Conservation (phyloP, 2,329 filamentous ascomycete genomes). For the Dactylellina cionopaga region DNA sequence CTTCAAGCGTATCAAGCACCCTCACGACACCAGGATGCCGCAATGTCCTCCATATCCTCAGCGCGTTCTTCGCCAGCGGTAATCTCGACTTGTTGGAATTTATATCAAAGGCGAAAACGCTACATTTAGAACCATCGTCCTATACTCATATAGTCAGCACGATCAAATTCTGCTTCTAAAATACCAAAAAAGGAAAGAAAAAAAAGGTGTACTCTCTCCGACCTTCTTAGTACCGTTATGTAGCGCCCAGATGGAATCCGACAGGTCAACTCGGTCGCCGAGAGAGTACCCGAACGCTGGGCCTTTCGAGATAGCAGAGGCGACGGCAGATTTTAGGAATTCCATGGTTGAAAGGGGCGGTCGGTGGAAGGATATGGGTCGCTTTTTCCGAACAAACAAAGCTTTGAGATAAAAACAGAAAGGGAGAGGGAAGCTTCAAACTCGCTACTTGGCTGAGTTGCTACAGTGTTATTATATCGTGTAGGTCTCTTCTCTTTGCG, state of each 20-base stretch:
- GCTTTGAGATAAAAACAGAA: neutral
- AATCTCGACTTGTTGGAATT: slow-evolving; percentile 77
- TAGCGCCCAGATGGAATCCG: slow-evolving; percentile 95
- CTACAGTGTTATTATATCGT: slow-evolving; percentile 42
- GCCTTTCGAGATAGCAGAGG: slow-evolving; percentile 93
- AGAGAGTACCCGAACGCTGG: slow-evolving; percentile 92
- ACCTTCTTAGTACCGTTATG: slow-evolving; percentile 93
- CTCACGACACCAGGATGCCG: slow-evolving; percentile 94
- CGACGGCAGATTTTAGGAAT: slow-evolving; percentile 96
- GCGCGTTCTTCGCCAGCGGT: slow-evolving; percentile 88
- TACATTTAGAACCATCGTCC: slow-evolving; percentile 94
- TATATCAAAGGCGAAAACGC: slow-evolving; percentile 95
- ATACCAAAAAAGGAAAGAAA: neutral
- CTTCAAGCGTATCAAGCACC: slow-evolving; percentile 92
- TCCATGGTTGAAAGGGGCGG: slow-evolving; percentile 75
- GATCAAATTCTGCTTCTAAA: slow-evolving; percentile 35
- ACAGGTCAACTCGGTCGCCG: slow-evolving; percentile 89
- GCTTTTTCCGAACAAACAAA: too few relatives aligned
- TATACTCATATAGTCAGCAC: slow-evolving; percentile 60
- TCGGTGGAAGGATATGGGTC: neutral
- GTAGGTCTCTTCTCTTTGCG: neutral
- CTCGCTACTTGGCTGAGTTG: slow-evolving; percentile 30
- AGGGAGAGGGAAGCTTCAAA: neutral
- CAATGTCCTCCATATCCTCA: slow-evolving; percentile 91
- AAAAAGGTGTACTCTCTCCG: slow-evolving; percentile 57